A percentile compares a stretch with the other conserved stretches of the same genome.
Conservation (phyloP, 2,329 filamentous ascomycete species). For the Ophiostoma populinum region DNA sequence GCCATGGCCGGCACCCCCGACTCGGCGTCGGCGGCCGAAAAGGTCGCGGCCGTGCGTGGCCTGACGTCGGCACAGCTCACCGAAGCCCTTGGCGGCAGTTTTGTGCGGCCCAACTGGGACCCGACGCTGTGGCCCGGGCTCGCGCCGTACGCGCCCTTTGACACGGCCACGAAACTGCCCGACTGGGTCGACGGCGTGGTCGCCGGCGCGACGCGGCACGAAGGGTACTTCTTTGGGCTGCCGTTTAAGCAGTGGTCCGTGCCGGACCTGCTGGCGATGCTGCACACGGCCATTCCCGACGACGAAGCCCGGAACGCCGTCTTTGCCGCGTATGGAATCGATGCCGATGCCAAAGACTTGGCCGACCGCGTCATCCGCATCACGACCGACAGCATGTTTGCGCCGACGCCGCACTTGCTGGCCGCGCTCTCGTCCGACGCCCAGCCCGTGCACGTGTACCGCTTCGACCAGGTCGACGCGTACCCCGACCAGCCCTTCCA, state of each 20-base stretch:
- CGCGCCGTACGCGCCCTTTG: background rate
- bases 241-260: background rate
- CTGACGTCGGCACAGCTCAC: background rate
- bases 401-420: background rate
- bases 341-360: background rate
- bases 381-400: background rate
- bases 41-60: background rate
- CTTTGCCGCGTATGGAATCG: background rate
- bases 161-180: background rate
- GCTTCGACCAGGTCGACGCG: background rate
- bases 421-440: background rate
- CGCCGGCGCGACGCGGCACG: background rate
- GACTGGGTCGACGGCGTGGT: conserved; percentile 1
- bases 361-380: background rate
- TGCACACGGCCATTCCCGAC: background rate
- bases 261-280: background rate
- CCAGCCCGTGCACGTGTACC: conserved; percentile 1
- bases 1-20: background rate
- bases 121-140: background rate
- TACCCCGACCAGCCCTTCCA: background rate
- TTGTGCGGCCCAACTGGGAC: background rate
- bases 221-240: background rate
- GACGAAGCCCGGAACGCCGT: background rate
- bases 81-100: background rate
- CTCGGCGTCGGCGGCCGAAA: background rate